These are phyloP conservation scores for Darksidea phi DNA, from an alignment of 495 filamentous ascomycete genomes.

Conservation along the genomic window DNA sequence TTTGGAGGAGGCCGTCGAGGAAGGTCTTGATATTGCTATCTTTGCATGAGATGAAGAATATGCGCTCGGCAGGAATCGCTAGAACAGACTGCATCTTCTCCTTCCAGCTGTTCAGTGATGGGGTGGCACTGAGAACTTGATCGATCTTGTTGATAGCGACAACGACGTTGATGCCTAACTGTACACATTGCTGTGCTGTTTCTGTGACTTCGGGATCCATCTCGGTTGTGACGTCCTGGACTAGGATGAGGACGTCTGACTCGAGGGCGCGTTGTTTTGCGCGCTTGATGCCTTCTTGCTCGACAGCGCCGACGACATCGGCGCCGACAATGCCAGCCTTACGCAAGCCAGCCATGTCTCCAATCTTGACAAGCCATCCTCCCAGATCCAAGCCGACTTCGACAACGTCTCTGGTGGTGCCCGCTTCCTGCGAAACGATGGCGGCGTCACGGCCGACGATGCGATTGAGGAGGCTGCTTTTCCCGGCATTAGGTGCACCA, in stretches of 20 bases:
- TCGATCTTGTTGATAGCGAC: slow-evolving; percentile 86
- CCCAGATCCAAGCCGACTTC: slow-evolving; percentile 88
- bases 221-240: slow-evolving; percentile 47
- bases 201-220: slow-evolving; percentile 60
- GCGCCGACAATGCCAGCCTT: slow-evolving; percentile 35
- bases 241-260: slow-evolving; percentile 82
- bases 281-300: slow-evolving; percentile 85
- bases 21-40: slow-evolving; percentile 66
- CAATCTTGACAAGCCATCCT: slow-evolving; percentile 83
- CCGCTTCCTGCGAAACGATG: slow-evolving; percentile 88
- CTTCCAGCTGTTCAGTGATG: slow-evolving; percentile 26
- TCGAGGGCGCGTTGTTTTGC: slow-evolving; percentile 77
- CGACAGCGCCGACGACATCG: slow-evolving; percentile 63
- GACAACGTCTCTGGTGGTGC: slow-evolving; percentile 90
- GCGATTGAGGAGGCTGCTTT: slow-evolving; percentile 87
- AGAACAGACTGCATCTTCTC: slow-evolving; percentile 33
- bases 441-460: slow-evolving; percentile 91
- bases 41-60: slow-evolving; percentile 72
- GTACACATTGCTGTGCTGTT: slow-evolving; percentile 55
- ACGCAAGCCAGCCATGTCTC: slow-evolving; percentile 87
- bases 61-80: slow-evolving; percentile 45
- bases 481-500: slow-evolving; percentile 91
- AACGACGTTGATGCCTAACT: slow-evolving; percentile 59
- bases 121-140: slow-evolving; percentile 43
- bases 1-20: slow-evolving; percentile 60